A percentile compares a stretch with the other conserved stretches of the same genome.
phyloP scores from a whole-genome alignment of 2,329 filamentous ascomycete species.

The Trichoderma sp. region DNA sequence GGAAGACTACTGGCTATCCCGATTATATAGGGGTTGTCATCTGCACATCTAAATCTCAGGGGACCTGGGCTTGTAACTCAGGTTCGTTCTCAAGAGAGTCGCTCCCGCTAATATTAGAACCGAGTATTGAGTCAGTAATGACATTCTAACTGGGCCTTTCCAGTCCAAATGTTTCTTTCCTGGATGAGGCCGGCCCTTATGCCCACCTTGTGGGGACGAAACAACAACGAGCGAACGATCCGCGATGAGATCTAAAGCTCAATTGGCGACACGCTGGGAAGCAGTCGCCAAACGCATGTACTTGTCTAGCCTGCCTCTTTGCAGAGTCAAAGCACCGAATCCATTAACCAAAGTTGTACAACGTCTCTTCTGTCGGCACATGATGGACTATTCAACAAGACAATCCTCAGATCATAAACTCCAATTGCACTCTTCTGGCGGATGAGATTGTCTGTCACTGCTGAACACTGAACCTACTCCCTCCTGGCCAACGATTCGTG shows the following conservation, averaged over 20 bases:
- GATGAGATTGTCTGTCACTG: not conserved
- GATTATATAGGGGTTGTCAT: not conserved
- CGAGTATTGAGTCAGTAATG: not conserved
- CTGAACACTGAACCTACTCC: not conserved
- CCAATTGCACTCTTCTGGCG: not conserved
- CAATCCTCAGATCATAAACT: not conserved
- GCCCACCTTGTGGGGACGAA: not conserved
- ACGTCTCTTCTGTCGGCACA: too few relatives aligned
- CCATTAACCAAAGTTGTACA: too few relatives aligned
- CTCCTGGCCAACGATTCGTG: not conserved
- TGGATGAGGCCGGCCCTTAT: not conserved
- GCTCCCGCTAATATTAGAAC: not conserved
- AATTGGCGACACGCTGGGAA: too few relatives aligned
- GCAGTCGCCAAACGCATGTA: too few relatives aligned
- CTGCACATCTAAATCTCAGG: conserved; percentile 1
- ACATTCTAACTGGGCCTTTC: not conserved
- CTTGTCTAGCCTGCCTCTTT: too few relatives aligned
- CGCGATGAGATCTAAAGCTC: not conserved
- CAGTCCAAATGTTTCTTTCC: not conserved
- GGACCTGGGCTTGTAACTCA: not conserved
- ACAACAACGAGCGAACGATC: not conserved
- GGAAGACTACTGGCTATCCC: not conserved
- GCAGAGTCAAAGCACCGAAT: too few relatives aligned
- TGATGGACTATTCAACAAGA: not conserved
- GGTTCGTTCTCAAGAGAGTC: not conserved